These are phyloP conservation scores for Triticum timopheevii DNA, from an alignment of 176 grass and related monocot species.

Conservation along the genomic window DNA sequence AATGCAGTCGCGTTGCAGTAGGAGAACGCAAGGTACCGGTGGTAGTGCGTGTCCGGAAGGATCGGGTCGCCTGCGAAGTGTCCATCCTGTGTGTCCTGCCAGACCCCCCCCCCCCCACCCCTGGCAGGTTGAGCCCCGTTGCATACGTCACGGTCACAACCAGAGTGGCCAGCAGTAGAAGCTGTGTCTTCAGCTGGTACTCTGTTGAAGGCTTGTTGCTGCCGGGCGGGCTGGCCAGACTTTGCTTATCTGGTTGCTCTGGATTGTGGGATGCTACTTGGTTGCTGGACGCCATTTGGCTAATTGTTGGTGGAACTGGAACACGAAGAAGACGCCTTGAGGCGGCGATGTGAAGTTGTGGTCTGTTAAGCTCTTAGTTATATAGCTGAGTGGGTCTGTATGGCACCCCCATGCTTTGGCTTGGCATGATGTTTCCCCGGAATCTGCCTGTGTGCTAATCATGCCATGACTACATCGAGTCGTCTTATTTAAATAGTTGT, in stretches of 20 bases:
- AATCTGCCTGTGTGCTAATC: not conserved
- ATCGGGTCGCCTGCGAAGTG: constrained; percentile 24
- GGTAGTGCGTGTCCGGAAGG: not conserved
- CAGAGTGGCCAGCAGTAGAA: constrained; percentile 35
- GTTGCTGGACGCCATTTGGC: not conserved
- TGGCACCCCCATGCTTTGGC: not conserved
- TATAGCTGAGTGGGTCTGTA: not conserved
- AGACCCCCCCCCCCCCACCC: constrained; percentile 17
- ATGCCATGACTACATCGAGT: not conserved
- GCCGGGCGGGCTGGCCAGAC: too few species aligned
- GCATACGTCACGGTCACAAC: constrained; percentile 36
- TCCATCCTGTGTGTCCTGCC: not conserved
- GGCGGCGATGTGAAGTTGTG: not conserved
- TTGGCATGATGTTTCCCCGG: not conserved
- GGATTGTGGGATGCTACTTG: not conserved
- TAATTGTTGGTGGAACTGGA: not conserved
- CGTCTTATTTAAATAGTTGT: not conserved
- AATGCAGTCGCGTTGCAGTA: constrained; percentile 55
- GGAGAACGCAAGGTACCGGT: constrained; percentile 43
- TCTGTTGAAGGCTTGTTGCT: not conserved
- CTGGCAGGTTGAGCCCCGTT: constrained; percentile 29
- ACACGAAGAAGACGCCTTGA: not conserved
- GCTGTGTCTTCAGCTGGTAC: constrained; percentile 16
- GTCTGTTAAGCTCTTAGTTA: not conserved
- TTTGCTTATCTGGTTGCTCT: not conserved